These are phyloP conservation scores for Chenopodium quinoa DNA, from an alignment of 148 eudicot genomes.

Conservation along the genomic window DNA sequence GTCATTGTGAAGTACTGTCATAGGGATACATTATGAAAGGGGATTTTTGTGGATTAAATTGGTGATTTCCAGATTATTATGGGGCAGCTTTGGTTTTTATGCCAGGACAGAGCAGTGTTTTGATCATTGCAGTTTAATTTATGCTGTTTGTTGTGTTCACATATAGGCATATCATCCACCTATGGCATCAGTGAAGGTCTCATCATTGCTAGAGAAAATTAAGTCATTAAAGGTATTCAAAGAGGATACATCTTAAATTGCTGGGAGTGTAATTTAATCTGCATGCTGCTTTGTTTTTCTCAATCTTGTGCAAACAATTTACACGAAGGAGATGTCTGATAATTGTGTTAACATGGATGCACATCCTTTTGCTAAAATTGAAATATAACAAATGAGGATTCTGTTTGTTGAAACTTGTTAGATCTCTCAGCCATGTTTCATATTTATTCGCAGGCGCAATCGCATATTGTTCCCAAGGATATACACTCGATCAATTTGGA, in stretches of 20 bases:
- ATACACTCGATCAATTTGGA: conserved; percentile 78
- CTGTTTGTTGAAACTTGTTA: not conserved
- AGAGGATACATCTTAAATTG: not conserved
- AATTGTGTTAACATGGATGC: not conserved
- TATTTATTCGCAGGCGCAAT: conserved; percentile 69
- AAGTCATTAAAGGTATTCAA: conserved; percentile 68
- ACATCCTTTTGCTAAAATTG: not conserved
- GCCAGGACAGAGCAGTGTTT: not conserved
- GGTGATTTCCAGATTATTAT: not conserved
- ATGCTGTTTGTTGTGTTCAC: conserved; percentile 12
- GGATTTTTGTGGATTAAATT: not conserved
- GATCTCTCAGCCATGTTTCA: not conserved
- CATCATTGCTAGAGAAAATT: conserved; percentile 65
- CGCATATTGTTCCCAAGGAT: conserved; percentile 69
- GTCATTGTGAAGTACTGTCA: not conserved
- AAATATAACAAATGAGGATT: not conserved
- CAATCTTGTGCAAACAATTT: not conserved
- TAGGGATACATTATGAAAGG: not conserved
- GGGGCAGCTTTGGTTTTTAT: not conserved
- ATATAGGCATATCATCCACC: conserved; percentile 69
- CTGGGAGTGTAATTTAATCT: not conserved
- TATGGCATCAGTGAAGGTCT: conserved; percentile 57
- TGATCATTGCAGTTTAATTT: conserved; percentile 5
- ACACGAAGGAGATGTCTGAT: not conserved
- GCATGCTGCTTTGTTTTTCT: not conserved